These are phyloP conservation scores for Poterioochromonas sp. DNA, from an alignment of 352 stramenopile species.

Conservation along the genomic window DNA sequence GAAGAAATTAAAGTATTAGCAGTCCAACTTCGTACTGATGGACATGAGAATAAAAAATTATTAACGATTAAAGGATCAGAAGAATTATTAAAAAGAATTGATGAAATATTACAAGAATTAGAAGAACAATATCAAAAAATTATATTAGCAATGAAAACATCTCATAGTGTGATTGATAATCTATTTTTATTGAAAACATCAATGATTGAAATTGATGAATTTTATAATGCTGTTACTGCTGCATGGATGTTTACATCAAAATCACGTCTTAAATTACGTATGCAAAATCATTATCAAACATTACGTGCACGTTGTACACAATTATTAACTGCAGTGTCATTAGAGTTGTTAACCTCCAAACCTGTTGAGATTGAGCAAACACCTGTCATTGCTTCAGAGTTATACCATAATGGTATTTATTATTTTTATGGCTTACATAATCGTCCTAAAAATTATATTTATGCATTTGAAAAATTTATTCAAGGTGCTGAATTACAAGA, in stretches of 20 bases:
- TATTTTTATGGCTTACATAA: background rate
- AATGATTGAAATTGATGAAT: background rate
- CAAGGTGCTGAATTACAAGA: background rate
- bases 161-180: background rate
- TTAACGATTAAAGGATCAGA: background rate
- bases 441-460: background rate
- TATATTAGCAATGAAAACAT: background rate
- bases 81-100: background rate
- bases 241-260: constrained; percentile 3
- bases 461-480: constrained; percentile 16
- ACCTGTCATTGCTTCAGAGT: background rate
- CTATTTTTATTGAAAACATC: background rate
- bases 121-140: constrained; percentile 11
- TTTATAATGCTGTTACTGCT: background rate
- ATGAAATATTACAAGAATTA: constrained; percentile 17
- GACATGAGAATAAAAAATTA: background rate
- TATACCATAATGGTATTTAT: background rate
- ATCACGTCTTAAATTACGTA: background rate
- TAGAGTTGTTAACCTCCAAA: constrained; percentile 14
- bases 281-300: background rate
- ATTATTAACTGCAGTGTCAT: constrained; percentile 12
- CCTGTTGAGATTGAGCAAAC: background rate
- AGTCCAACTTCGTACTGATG: background rate
- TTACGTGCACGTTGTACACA: background rate
- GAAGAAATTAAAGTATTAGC: background rate